Percentiles rank a stretch among this genome's conserved stretches.
Evolutionary conservation across 2,329 filamentous ascomycete species (phyloP).

Genomic region (Colletotrichum sp.): DNA sequence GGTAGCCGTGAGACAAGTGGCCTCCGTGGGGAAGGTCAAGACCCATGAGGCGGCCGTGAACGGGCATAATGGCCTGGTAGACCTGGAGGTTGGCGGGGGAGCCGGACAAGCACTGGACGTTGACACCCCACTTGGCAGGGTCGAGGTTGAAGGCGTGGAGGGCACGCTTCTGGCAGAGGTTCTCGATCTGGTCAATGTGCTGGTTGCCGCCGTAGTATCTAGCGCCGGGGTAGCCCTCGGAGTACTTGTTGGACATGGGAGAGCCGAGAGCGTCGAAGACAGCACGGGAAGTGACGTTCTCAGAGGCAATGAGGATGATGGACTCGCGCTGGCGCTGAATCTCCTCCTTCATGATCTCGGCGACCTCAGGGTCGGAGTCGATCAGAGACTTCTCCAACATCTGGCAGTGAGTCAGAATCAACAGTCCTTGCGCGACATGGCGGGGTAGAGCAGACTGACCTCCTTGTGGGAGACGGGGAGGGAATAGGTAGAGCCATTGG

Average conservation of each 20-base stretch:
- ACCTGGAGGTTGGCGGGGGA: slow-evolving; percentile 97
- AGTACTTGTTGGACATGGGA: slow-evolving; percentile 99
- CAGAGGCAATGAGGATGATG: slow-evolving; percentile 97
- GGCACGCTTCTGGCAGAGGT: slow-evolving; percentile 92
- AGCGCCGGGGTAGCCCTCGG: slow-evolving; percentile 96
- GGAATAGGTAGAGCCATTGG: slow-evolving; percentile 51
- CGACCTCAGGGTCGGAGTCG: slow-evolving; percentile 92
- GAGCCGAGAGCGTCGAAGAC: slow-evolving; percentile 97
- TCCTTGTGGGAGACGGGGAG: slow-evolving; percentile 60
- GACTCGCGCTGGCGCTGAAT: slow-evolving; percentile 97
- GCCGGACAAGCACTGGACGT: slow-evolving; percentile 92
- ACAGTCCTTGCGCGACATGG: slow-evolving; percentile 17
- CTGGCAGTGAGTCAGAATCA: slow-evolving; percentile 53
- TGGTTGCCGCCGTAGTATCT: slow-evolving; percentile 99
- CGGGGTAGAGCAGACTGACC: slow-evolving; percentile 36
- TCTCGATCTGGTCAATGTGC: slow-evolving; percentile 96
- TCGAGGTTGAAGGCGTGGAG: slow-evolving; percentile 90
- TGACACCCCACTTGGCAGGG: slow-evolving; percentile 93
- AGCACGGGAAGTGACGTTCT: slow-evolving; percentile 98
- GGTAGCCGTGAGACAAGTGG: slow-evolving; percentile 96
- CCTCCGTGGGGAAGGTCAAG: slow-evolving; percentile 93
- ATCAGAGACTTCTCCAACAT: slow-evolving; percentile 95
- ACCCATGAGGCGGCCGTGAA: slow-evolving; percentile 96
- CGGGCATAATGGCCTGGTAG: slow-evolving; percentile 96
- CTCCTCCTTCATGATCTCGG: slow-evolving; percentile 95